Evolutionary conservation across 2,329 filamentous ascomycete species (phyloP), one percentile per base, ranked within the genome.

Genomic region (Trichoderma asperellum): DNA sequence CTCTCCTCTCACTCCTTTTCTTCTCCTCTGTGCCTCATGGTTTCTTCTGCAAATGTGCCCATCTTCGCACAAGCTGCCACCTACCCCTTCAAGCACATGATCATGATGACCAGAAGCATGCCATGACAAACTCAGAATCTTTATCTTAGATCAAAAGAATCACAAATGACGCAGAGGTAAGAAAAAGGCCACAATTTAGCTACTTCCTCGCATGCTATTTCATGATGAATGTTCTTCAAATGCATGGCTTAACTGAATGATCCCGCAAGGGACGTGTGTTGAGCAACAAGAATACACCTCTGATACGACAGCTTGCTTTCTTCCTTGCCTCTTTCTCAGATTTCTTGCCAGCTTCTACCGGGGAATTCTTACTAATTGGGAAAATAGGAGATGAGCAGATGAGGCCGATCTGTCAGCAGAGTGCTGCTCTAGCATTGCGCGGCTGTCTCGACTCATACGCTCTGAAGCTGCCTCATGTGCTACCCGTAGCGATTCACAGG

Each of bases 191-290:
- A 40, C 32, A 24, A 2, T 10, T 18, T 21, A 10, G 12, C 37
- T 11, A 18, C 24, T 21, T 24, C 2, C 35, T 6, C 2, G 6
- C 18, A 2, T 12, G 24, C 47, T 43, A 43, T 68, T 69, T 69
- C 18, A 73, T 78, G 77, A 78, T 78, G 75, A 78, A 73, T 72
- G 55, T 57, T 72, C 69, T 73, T 72, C 43, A 72, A 43, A 74
- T 75, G 76, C 76, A 78, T 78, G 77, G 77, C 77, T 78, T 78
- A 78, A 68, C 77, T 78, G 76, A 78, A 76, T 70, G 67, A 72
- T 71, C 72, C 70, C 29, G 24, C 27, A 32, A 35, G 49, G 68
- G 60, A 71, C 70, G 72, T 71, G 66, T 66, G 59, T 52, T 69
- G 70, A 75, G 77, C 71, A 70, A 71, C 16, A 71, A 76, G 71